Base-by-base conservation (phyloP, 2,329 filamentous ascomycete species). In the Escovopsis sp. region DNA sequence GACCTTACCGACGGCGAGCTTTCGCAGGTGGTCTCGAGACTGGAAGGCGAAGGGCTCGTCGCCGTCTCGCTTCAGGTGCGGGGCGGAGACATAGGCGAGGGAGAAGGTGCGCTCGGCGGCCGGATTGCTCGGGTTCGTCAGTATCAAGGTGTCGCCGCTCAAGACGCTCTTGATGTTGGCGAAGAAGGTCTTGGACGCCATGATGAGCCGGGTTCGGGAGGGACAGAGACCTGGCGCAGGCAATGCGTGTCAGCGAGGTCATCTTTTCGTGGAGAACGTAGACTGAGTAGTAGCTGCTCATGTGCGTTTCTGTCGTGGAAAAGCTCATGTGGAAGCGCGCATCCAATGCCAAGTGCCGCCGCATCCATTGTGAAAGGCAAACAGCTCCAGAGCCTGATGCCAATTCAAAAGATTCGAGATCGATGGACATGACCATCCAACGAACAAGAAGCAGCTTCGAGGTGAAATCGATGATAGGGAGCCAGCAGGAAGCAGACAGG, bases 11-110 rank as follows among this genome's bases (percentile, higher is more conserved):
- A 96, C 82, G 34, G 81, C 72, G 40, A 88, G 70, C 50, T 81
- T 79, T 55, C 91, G 83, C 47, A 98, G 74, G 60, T 84, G 91
- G 64, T 98, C 91, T 57, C 91, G 85, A 45, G 91, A 94, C 63
- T 91, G 82, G 63, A 95, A 98, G 44, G 85, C 87, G 57, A 83
- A 93, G 32, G 82, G 79, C 73, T 95, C 88, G 56, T 95, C 89
- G 44, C 84, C 87, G 52, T 95, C 88, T 62, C 86, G 81, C 66
- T 74, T 81, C 60, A 95, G 61, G 57, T 88, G 80, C 4, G 91
- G 91, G 39, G 88, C 87, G 45, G 81, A 83, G 51, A 96, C 87
- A 64, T 87, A 96, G 53, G 91, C 91, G 49, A 98, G 71, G 56
- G 87, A 94, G 53, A 98, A 72, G 40, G 74, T 84, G 54, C 86